Base-by-base conservation (phyloP, 768 basidiomycete genomes). In the Phaffia tasmanica region DNA sequence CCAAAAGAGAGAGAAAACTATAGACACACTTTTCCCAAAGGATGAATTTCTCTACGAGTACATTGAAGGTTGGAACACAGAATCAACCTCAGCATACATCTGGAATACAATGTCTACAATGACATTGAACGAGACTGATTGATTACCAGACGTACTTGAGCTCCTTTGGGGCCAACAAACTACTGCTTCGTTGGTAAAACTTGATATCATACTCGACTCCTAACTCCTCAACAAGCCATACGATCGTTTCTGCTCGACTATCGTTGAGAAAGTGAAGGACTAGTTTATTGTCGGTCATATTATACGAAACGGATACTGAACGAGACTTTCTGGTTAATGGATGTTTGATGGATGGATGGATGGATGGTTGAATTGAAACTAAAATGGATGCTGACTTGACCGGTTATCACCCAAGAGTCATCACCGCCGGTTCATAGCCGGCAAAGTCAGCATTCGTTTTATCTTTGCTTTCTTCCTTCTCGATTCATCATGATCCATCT, bases 141-240 rank as follows among this genome's bases (percentile, higher is more conserved):
- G 35, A 30, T 23, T 16, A 54, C 15, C 2, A 15, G 35, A 57
- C 67, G 23, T 47, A 68, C 67, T 42, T 58, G 49, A 69, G 63
- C 7, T 49, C 67, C 46, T 59, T 63, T 3, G 67, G 67, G 0
- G 66, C 66, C 7, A 69, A 32, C 42, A 67, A 14, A 19, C 23
- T 63, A n/a, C 50, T n/a, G 35, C 42, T 46, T 5, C 62, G 50
- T 30, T 46, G 29, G 42, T 57, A 69, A 32, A 54, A 59, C 62
- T 64, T 57, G 27, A 64, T 61, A 15, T 57, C 47, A 49, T 69
- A 69, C 19, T 57, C 47, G 19, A 63, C 63, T 3, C 23, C 27
- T 50, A 69, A 56, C 42, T 69, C 67, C 47, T 69, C 63, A 32
- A 69, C 57, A 25, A 69, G 49, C 67, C 67, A 69, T 1, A 63